Percentiles rank a stretch among this genome's conserved stretches.
Evolutionary conservation across 2,329 filamentous ascomycete species (phyloP).

Genomic region (Bipolaris sorokiniana): DNA sequence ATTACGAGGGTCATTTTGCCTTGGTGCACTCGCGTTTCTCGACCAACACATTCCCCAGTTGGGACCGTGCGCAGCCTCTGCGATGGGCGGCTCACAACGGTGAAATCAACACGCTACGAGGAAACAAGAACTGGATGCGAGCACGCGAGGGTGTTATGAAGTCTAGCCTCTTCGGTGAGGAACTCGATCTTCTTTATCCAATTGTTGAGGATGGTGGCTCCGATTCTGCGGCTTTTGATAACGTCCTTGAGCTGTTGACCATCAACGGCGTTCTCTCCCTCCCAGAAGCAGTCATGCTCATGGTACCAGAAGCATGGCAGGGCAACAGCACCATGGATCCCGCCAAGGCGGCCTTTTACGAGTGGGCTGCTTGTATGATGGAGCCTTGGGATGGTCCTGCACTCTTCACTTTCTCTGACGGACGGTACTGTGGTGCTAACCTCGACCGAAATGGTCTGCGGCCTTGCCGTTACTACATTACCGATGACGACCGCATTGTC

Average conservation of each 20-base stretch:
- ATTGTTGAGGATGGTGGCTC: constrained; percentile 97
- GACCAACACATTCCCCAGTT: constrained; percentile 97
- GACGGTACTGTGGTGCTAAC: constrained; percentile 95
- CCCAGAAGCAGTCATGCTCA: constrained; percentile 96
- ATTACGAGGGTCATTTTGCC: constrained; percentile 97
- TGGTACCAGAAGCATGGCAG: constrained; percentile 98
- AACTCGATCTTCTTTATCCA: constrained; percentile 87
- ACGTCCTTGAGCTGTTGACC: constrained; percentile 89
- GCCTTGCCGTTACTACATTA: constrained; percentile 95
- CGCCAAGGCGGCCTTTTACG: constrained; percentile 95
- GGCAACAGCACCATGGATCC: constrained; percentile 91
- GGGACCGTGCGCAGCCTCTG: constrained; percentile 95
- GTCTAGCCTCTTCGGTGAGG: constrained; percentile 89
- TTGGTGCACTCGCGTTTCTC: constrained; percentile 97
- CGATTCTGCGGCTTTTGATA: constrained; percentile 96
- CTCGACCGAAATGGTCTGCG: constrained; percentile 93
- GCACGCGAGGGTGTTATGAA: constrained; percentile 94
- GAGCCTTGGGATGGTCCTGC: constrained; percentile 98
- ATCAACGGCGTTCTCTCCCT: constrained; percentile 96
- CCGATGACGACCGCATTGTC: constrained; percentile 95
- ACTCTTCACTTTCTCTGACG: constrained; percentile 95
- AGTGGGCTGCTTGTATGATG: constrained; percentile 99
- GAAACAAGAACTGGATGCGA: constrained; percentile 99
- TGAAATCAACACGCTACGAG: constrained; percentile 96
- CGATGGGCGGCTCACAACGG: constrained; percentile 98